These are phyloP conservation scores for Capronia coronata DNA, from an alignment of 2,329 filamentous ascomycete species.

Conservation along the genomic window DNA sequence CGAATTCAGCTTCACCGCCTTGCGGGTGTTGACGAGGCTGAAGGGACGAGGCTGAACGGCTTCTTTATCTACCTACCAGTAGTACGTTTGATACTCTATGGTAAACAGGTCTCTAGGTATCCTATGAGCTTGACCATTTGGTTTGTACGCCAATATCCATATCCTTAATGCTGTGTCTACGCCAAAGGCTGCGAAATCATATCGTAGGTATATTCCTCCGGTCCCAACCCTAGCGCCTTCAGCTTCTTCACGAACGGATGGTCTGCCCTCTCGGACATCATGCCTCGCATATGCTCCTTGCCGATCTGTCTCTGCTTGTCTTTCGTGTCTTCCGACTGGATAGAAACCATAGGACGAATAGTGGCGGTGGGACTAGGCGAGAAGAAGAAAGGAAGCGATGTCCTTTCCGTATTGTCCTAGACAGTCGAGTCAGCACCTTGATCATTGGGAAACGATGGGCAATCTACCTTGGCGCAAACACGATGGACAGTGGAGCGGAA, in stretches of 20 bases:
- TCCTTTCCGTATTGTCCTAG: conserved; percentile 10
- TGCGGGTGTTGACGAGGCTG: conserved; percentile 1
- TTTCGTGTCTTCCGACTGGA: neutral
- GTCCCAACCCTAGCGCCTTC: conserved; percentile 1
- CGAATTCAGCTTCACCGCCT: conserved; percentile 8
- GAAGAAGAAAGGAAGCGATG: conserved; percentile 12
- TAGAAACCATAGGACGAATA: conserved; percentile 4
- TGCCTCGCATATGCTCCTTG: conserved; percentile 8
- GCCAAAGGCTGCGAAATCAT: too few relatives aligned
- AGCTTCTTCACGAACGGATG: conserved; percentile 13
- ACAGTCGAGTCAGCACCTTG: too few relatives aligned
- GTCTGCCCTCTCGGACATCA: conserved; percentile 7
- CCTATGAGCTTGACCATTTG: too few relatives aligned
- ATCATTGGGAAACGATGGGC: neutral
- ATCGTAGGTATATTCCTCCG: too few relatives aligned
- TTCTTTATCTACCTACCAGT: too few relatives aligned
- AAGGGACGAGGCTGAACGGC: too few relatives aligned
- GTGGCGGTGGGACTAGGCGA: conserved; percentile 7
- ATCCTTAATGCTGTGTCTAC: too few relatives aligned
- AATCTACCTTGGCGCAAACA: too few relatives aligned
- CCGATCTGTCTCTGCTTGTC: conserved; percentile 2
- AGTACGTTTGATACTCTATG: too few relatives aligned
- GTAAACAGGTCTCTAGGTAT: too few relatives aligned
- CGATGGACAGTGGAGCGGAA: too few relatives aligned
- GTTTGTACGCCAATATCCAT: too few relatives aligned